Base-by-base conservation (phyloP, 2,329 filamentous ascomycete genomes). In the Leptographium lundbergii region DNA sequence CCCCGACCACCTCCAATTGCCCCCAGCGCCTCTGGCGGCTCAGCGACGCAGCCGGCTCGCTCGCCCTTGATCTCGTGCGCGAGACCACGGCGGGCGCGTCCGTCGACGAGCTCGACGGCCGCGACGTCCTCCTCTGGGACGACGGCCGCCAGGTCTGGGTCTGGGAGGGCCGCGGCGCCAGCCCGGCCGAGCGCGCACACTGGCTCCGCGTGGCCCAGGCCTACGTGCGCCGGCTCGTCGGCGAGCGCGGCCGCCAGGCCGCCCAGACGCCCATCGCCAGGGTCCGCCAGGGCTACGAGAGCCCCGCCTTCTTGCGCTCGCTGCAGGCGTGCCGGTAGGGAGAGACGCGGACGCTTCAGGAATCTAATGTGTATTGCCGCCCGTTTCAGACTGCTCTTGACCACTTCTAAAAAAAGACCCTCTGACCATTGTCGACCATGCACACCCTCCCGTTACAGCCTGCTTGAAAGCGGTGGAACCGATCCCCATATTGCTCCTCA, bases 101-200 rank as follows among this genome's bases (percentile, higher is more conserved):
- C 4, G 67, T 65, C 53, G 67, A 70, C 0, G 81, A 85, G 63
- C 70, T 87, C 7, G 76, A 84, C 61, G 75, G 75, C 48, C 73
- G 77, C 53, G 83, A 87, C 64, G 77, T 87, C 6, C 87, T 87
- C 65, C 67, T 88, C 24, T 73, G 85, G 24, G 77, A 81, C 61
- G 81, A 85, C 63, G 75, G 82, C 7, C 76, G 68, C 56, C 71
- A 71, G 9, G 72, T 87, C 39, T 88, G 84, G 83, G 81, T 87
- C 2, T 87, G 85, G 85, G 77, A 85, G 65, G 85, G 85, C 0
- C 69, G 71, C 2, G 72, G 73, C 1, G 82, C 84, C 10, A 87
- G 83, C 67, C 70, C 70, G 39, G 70, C 69, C 1, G 85, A 87
- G 70, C 84, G 76, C 68, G 75, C 79, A 6, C 73, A 74, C 67